phyloP scores from a whole-genome alignment of 2,329 filamentous ascomycete species.

The Fusarium gaditjirri region DNA sequence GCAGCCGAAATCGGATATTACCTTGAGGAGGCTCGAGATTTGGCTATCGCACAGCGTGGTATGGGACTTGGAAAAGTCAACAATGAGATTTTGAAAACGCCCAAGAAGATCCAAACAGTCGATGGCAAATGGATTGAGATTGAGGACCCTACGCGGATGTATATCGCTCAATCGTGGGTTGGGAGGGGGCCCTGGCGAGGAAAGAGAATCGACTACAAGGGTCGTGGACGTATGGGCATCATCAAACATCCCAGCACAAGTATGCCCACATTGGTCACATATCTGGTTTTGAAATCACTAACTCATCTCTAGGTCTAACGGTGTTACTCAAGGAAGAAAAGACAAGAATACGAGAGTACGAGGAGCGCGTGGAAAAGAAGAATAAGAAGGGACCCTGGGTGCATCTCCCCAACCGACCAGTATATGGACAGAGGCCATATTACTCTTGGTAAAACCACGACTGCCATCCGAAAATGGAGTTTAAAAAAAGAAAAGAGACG shows the following conservation, averaged over 20 bases:
- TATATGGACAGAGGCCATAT: constrained; percentile 87
- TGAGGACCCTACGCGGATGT: constrained; percentile 81
- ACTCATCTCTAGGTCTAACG: constrained; percentile 68
- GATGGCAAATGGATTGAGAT: constrained; percentile 78
- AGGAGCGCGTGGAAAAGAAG: constrained; percentile 81
- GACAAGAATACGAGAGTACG: constrained; percentile 82
- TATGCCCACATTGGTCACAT: constrained; percentile 58
- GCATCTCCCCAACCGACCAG: constrained; percentile 84
- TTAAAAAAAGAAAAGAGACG: not conserved
- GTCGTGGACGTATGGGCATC: constrained; percentile 75
- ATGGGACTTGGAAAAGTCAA: constrained; percentile 77
- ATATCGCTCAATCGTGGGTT: constrained; percentile 94
- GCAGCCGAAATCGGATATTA: constrained; percentile 83
- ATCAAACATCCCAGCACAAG: constrained; percentile 79
- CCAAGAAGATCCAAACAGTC: constrained; percentile 73
- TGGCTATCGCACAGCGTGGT: constrained; percentile 80
- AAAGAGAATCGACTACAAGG: constrained; percentile 74
- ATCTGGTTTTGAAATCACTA: constrained; percentile 10
- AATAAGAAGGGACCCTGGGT: constrained; percentile 83
- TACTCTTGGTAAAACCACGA: constrained; percentile 79
- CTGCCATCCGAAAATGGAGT: not conserved
- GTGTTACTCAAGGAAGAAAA: constrained; percentile 93
- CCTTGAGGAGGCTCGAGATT: constrained; percentile 82
- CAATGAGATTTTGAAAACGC: constrained; percentile 52
- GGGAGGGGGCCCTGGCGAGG: constrained; percentile 75